phyloP scores from a whole-genome alignment of 2,329 filamentous ascomycete species.

The Beauveria asiatica region DNA sequence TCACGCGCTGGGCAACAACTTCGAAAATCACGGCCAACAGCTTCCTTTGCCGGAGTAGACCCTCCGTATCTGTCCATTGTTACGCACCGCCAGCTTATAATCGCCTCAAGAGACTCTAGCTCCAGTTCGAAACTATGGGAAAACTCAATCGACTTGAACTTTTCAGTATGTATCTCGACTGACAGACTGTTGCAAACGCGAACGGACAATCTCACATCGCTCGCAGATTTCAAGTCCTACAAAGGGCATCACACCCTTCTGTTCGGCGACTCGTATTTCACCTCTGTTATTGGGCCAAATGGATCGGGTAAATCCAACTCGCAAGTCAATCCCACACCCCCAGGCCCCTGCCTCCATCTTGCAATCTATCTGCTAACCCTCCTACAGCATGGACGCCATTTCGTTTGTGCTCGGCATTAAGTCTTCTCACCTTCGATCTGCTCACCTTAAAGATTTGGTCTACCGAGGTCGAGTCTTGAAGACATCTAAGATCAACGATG shows the following conservation, averaged over 20 bases:
- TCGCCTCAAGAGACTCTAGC: background rate
- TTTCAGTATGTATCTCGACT: slow-evolving; percentile 57
- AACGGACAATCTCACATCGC: slow-evolving; percentile 2
- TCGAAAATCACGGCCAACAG: slow-evolving; percentile 1
- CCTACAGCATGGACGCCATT: slow-evolving; percentile 86
- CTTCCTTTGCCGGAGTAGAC: background rate
- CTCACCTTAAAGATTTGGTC: slow-evolving; percentile 87
- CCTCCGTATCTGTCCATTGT: background rate
- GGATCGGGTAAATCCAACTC: slow-evolving; percentile 98
- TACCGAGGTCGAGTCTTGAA: slow-evolving; percentile 92
- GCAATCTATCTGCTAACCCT: slow-evolving; percentile 8
- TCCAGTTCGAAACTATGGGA: slow-evolving; percentile 59
- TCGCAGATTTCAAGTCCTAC: slow-evolving; percentile 94
- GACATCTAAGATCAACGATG: slow-evolving; percentile 85
- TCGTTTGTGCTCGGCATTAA: slow-evolving; percentile 98
- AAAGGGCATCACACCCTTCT: slow-evolving; percentile 91
- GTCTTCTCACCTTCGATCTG: slow-evolving; percentile 92
- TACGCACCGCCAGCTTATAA: background rate
- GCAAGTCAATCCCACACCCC: slow-evolving; percentile 39
- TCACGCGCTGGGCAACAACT: background rate
- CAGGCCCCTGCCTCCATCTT: too few relatives aligned
- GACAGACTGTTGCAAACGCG: background rate
- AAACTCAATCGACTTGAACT: slow-evolving; percentile 93
- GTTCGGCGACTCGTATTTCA: slow-evolving; percentile 97
- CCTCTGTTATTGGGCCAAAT: slow-evolving; percentile 98